These are phyloP conservation scores for Trichosporon ovoides DNA, from an alignment of 1,284 basidiomycete species.

Conservation along the genomic window DNA sequence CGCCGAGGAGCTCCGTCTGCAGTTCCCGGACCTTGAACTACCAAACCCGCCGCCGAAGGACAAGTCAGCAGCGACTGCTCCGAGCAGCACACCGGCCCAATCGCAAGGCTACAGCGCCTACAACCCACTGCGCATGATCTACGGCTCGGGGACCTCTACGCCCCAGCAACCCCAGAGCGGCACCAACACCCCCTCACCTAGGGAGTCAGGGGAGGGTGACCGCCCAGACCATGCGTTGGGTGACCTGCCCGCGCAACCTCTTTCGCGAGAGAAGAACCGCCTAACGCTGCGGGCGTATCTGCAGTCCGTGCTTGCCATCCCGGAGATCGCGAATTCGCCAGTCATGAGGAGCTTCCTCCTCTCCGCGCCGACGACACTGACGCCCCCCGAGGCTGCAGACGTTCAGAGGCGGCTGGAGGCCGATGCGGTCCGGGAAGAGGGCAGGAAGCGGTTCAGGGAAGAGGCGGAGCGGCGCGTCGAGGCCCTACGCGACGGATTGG, in stretches of 20 bases:
- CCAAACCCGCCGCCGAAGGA: conserved; percentile 80
- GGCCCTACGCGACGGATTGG: conserved; percentile 74
- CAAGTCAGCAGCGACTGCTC: conserved; percentile 62
- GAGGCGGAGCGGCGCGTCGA: conserved; percentile 85
- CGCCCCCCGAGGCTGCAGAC: conserved; percentile 72
- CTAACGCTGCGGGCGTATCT: conserved; percentile 91
- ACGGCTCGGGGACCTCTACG: conserved; percentile 43
- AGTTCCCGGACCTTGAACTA: conserved; percentile 72
- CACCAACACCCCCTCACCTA: conserved; percentile 3
- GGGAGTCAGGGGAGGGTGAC: background rate
- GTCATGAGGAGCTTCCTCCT: conserved; percentile 82
- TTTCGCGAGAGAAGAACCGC: conserved; percentile 89
- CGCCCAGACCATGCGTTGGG: conserved; percentile 3
- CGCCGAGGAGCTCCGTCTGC: conserved; percentile 76
- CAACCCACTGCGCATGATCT: conserved; percentile 47
- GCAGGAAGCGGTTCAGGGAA: conserved; percentile 72
- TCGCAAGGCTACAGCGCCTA: conserved; percentile 38
- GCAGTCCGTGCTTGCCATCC: conserved; percentile 66
- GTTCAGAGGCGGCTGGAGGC: conserved; percentile 75
- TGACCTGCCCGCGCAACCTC: conserved; percentile 47
- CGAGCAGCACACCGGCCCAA: conserved; percentile 32
- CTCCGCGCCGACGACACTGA: conserved; percentile 67
- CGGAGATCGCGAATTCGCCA: conserved; percentile 72
- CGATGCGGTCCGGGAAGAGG: conserved; percentile 83
- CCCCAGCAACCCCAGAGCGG: conserved; percentile 22